A percentile compares a stretch with the other conserved stretches of the same genome.
These are phyloP conservation scores for Solanum habrochaites DNA, from an alignment of 257 asterid species.

Conservation along the genomic window DNA sequence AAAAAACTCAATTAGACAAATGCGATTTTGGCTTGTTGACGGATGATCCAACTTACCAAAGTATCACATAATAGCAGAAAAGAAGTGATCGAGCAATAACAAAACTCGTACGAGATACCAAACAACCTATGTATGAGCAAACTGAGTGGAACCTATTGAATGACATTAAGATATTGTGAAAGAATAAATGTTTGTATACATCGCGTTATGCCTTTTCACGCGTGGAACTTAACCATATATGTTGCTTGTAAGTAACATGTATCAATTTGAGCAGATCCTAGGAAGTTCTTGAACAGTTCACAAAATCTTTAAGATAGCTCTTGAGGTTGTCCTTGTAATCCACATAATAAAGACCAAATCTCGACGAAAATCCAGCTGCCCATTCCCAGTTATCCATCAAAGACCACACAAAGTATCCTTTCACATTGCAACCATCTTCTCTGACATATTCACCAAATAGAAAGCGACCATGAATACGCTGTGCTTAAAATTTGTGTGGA, in stretches of 20 bases:
- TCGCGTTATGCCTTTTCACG: background rate
- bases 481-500: background rate
- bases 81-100: background rate
- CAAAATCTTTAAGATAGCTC: slow-evolving; percentile 79
- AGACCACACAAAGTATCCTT: slow-evolving; percentile 88
- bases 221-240: background rate
- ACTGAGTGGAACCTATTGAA: background rate
- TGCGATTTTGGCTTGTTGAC: background rate
- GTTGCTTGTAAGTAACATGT: background rate
- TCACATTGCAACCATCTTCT: slow-evolving; percentile 79
- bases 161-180: background rate
- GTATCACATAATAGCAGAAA: background rate
- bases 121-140: too few species aligned
- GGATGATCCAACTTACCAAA: background rate
- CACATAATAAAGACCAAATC: slow-evolving; percentile 78
- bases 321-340: slow-evolving; percentile 59
- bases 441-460: slow-evolving; percentile 28
- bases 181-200: background rate
- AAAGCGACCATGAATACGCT: background rate
- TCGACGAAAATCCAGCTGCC: slow-evolving; percentile 62
- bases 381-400: slow-evolving; percentile 92
- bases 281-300: slow-evolving; percentile 61
- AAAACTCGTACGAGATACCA: background rate
- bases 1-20: background rate
- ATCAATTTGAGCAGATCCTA: slow-evolving; percentile 15